These are phyloP conservation scores for Cryphonectria radicalis DNA, from an alignment of 2,329 filamentous ascomycete genomes.

Conservation along the genomic window DNA sequence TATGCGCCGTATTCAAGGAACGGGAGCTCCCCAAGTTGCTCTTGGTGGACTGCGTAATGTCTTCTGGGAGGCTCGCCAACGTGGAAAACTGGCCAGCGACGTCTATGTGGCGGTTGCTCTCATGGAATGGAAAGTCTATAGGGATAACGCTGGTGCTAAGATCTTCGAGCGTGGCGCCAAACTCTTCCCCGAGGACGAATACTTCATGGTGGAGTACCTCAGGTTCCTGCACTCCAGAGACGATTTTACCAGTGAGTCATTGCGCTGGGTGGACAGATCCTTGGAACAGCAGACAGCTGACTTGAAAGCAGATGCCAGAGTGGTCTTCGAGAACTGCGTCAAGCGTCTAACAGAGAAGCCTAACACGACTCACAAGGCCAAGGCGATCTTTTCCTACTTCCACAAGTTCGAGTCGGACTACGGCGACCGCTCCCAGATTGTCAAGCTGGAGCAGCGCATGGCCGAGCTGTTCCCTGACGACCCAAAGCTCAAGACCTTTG, in stretches of 20 bases:
- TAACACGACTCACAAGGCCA: slow-evolving; percentile 74
- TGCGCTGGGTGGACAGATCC: background rate
- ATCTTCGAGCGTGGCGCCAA: slow-evolving; percentile 95
- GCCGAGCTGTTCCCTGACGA: slow-evolving; percentile 90
- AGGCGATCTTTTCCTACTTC: slow-evolving; percentile 86
- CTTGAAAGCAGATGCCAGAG: slow-evolving; percentile 73
- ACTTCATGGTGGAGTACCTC: slow-evolving; percentile 92
- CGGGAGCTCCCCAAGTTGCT: slow-evolving; percentile 63
- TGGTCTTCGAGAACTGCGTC: slow-evolving; percentile 94
- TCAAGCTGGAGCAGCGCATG: slow-evolving; percentile 91
- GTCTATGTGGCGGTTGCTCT: slow-evolving; percentile 93
- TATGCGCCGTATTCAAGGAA: slow-evolving; percentile 92
- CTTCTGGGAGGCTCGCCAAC: slow-evolving; percentile 85
- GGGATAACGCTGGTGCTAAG: slow-evolving; percentile 87
- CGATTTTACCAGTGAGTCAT: slow-evolving; percentile 82
- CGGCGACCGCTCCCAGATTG: slow-evolving; percentile 88
- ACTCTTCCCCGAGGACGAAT: slow-evolving; percentile 90
- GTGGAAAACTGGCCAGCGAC: slow-evolving; percentile 88
- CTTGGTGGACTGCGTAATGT: slow-evolving; percentile 78
- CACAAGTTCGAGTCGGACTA: slow-evolving; percentile 95
- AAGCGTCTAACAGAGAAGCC: slow-evolving; percentile 79
- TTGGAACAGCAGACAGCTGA: background rate
- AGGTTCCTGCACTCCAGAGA: slow-evolving; percentile 93
- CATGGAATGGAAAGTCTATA: slow-evolving; percentile 95
- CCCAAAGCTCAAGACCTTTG: slow-evolving; percentile 74